phyloP scores from a whole-genome alignment of 768 basidiomycete species.

The Kondoa malvinella region DNA sequence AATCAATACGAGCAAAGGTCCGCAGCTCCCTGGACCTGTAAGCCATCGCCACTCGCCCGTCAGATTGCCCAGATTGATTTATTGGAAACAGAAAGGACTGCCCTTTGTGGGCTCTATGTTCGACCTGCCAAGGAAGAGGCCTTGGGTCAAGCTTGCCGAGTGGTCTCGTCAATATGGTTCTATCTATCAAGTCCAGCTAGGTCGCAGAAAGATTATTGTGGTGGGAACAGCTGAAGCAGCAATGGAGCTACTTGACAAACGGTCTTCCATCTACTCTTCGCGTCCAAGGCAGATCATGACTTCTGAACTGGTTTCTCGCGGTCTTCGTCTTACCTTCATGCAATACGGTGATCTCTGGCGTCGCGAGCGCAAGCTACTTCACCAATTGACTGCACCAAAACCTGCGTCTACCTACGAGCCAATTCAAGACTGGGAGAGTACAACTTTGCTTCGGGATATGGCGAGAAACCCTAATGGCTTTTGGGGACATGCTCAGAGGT shows the following conservation, averaged over 20 bases:
- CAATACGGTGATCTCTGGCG: slow-evolving; percentile 24
- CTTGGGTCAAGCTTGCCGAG: slow-evolving; percentile 25
- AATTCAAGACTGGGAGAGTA: slow-evolving; percentile 24
- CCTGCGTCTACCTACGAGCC: slow-evolving; percentile 23
- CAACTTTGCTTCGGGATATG: slow-evolving; percentile 22
- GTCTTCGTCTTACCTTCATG: slow-evolving; percentile 26
- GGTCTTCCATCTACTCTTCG: slow-evolving; percentile 22
- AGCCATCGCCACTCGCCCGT: background rate
- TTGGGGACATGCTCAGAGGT: slow-evolving; percentile 24
- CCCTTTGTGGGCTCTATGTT: slow-evolving; percentile 22
- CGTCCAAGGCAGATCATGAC: slow-evolving; percentile 25
- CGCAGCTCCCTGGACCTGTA: background rate
- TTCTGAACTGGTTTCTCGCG: slow-evolving; percentile 21
- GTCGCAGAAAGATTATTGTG: slow-evolving; percentile 21
- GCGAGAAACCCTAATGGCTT: slow-evolving; percentile 15
- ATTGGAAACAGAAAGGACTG: slow-evolving; percentile 10
- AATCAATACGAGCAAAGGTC: too few relatives aligned
- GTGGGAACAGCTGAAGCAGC: slow-evolving; percentile 21
- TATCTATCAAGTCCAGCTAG: slow-evolving; percentile 23
- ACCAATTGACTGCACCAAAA: slow-evolving; percentile 21
- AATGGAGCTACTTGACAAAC: slow-evolving; percentile 24
- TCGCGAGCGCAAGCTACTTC: slow-evolving; percentile 20
- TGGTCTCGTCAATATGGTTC: slow-evolving; percentile 25
- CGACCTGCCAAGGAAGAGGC: slow-evolving; percentile 22
- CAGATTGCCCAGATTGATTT: background rate